Conservation (phyloP, 495 filamentous ascomycete genomes). For the Xylaria cubensis region DNA sequence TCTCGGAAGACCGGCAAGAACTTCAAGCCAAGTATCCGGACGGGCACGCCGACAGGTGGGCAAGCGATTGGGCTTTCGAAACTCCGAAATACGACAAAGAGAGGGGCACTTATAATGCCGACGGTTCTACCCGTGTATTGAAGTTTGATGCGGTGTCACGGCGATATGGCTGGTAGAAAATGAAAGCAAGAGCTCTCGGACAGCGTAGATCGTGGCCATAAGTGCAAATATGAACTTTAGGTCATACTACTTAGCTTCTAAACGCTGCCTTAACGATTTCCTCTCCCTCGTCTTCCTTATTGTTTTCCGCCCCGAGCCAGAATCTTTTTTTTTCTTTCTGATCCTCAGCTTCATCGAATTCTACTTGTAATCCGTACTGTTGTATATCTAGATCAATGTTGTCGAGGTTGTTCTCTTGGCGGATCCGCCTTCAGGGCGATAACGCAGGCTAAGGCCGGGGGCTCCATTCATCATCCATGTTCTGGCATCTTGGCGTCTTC, state of each 20-base stretch:
- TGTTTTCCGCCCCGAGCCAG: neutral
- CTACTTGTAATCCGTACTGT: neutral
- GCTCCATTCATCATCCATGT: neutral
- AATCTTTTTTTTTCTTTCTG: too few relatives aligned
- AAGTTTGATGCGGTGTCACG: neutral
- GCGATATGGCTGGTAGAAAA: neutral
- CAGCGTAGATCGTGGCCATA: neutral
- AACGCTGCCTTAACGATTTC: neutral
- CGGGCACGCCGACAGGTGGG: neutral
- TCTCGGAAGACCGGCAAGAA: neutral
- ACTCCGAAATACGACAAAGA: neutral
- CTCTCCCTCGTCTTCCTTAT: neutral
- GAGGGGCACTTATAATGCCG: neutral
- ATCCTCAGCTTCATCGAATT: neutral
- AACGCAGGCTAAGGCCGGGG: neutral
- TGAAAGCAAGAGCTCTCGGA: neutral
- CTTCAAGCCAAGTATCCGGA: neutral
- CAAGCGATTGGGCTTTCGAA: neutral
- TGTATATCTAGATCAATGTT: too few relatives aligned
- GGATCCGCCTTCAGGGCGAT: neutral
- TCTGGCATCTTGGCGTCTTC: constrained; percentile 3
- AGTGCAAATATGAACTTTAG: too few relatives aligned
- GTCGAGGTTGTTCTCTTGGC: neutral
- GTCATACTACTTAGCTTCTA: too few relatives aligned
- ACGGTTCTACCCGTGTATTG: neutral